Evolutionary conservation across 768 basidiomycete species (phyloP), one percentile per base, ranked within the genome.

Genomic region (Russula sp.): DNA sequence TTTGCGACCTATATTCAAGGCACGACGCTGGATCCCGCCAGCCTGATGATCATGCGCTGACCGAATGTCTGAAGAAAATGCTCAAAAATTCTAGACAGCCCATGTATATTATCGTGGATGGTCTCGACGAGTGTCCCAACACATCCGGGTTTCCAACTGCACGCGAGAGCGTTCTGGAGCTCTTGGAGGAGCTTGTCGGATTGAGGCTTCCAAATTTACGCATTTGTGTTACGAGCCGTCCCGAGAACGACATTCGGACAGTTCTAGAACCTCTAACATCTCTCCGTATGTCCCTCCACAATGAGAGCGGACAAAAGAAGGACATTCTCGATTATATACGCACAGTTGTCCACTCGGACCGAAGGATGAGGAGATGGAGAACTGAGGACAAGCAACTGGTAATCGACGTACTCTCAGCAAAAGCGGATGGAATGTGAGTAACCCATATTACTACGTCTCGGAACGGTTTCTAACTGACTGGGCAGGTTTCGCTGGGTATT

Each of bases 81-180:
- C 18, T 52, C 0, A 1, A 1, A 2, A 39, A 45, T 10, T 27
- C 47, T 9, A 16, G 16, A 6, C 35, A 44, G n/a, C 48, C 40
- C 1, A 34, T 40, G 0, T 60, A 52, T n/a, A 52, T 60, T 1
- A 27, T 60, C 32, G n/a, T 60, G 14, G 59, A 60, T 35, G 59
- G 31, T 6, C 27, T 60, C 2, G 59, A 60, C 11, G 59, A 60
- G 32, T 60, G 59, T 45, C 59, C 59, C 8, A 54, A 22, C 13
- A 45, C 55, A 0, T 53, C 40, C 7, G 57, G 48, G 0, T 3
- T 49, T 3, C 0, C 0, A 5, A 3, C 48, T 16, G 7, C 39
- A 13, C 58, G 58, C 16, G 42, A 44, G 0, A 1, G 10, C 4
- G 39, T 59, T 9, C 49, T 59, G 1, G 37, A 34, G 2, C 11